Base-by-base conservation (phyloP, 768 basidiomycete species). In the Rhodotorula sphaerocarpa region DNA sequence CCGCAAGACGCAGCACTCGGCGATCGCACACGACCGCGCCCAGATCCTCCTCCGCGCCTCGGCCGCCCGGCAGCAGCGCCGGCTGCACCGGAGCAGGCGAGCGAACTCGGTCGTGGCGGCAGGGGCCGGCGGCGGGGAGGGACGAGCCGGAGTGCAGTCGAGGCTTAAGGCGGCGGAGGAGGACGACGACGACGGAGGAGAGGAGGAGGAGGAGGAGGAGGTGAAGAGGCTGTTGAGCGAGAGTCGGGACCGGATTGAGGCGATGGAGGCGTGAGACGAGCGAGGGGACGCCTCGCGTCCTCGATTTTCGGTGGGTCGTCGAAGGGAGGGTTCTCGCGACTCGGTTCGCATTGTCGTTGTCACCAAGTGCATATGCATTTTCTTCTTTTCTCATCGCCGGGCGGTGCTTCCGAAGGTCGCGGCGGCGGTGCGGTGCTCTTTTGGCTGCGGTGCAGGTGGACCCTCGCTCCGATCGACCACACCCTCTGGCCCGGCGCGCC, bases 1-100 rank as follows among this genome's bases (percentile, higher is more conserved):
- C 23, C 63, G 71, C 12, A 72, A 72, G 45, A 65, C 66, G 27
- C 71, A 72, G 47, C 71, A 72, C 45, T 56, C 62, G 21, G 69
- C 70, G 7, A 70, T 72, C 54, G 27, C 33, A 20, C 63, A 62
- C 43, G 71, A 72, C 57, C 60, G 71, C 33, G 36, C 55, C 20
- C 36, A 65, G n/a, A 65, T 72, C 53, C 59, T 72, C 20, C 47
- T 25, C 14, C 34, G 50, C 16, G 55, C 62, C 15, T 15, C 48
- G 7, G 23, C 43, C 0, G 5, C 16, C 15, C 55, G 55, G 2
- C 7, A 27, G 16, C 55, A 23, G 11, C 44, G 44, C 44, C 44
- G 10, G 14, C 16, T 12, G 34, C 34, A 25, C 36, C 2, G 14
- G 9, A 20, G 5, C 34, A 46, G 14, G 27, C 45, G 27, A 12